Conservation (phyloP, 371 early-diverging fungal genomes). For the Haplosporangium sp. region DNA sequence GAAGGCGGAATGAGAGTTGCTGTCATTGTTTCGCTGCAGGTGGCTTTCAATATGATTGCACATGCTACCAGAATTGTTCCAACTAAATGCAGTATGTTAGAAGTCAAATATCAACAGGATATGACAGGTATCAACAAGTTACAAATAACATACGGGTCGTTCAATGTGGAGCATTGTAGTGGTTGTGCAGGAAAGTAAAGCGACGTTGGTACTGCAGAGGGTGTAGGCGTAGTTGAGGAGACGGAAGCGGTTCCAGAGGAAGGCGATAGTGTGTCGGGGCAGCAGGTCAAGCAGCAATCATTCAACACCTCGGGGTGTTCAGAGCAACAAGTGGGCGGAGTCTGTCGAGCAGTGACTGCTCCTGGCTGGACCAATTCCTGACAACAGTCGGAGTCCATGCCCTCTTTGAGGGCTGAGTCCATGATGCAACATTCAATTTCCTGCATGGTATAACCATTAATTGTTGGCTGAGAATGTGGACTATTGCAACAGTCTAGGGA, state of each 20-base stretch:
- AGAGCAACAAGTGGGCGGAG: conserved; percentile 39
- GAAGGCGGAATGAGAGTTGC: conserved; percentile 33
- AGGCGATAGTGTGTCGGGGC: conserved; percentile 37
- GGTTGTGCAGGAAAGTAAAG: conserved; percentile 31
- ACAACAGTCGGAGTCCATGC: conserved; percentile 50
- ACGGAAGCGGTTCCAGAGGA: conserved; percentile 22
- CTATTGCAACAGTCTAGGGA: conserved; percentile 39
- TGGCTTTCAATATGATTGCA: conserved; percentile 29
- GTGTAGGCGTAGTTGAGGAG: conserved; percentile 31
- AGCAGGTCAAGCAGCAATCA: conserved; percentile 51
- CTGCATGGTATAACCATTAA: conserved; percentile 28
- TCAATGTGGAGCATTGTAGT: conserved; percentile 15
- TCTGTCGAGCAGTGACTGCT: conserved; percentile 7
- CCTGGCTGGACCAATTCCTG: conserved; percentile 36
- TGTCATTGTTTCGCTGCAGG: conserved; percentile 4
- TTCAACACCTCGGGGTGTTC: conserved; percentile 51
- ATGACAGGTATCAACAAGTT: neutral
- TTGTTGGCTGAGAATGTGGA: conserved; percentile 17
- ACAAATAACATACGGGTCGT: conserved; percentile 32
- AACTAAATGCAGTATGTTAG: conserved; percentile 17
- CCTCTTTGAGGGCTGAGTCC: conserved; percentile 41
- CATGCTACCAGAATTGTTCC: conserved; percentile 12
- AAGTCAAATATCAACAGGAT: neutral
- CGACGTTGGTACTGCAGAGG: conserved; percentile 9
- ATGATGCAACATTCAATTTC: conserved; percentile 51